These are phyloP conservation scores for Fusarium sp. DNA, from an alignment of 2,329 filamentous ascomycete genomes.

Conservation along the genomic window DNA sequence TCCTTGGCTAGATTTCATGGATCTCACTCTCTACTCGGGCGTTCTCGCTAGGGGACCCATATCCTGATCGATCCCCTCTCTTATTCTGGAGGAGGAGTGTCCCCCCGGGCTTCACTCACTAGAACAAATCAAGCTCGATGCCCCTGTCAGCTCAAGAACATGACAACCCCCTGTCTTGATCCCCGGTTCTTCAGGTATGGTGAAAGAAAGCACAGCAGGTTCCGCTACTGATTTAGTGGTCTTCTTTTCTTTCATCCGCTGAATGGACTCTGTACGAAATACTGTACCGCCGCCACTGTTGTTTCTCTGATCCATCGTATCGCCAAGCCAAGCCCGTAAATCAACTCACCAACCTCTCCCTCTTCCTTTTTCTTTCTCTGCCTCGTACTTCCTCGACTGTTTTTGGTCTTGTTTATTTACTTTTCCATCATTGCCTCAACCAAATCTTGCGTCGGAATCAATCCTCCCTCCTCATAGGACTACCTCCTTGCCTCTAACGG, in stretches of 20 bases:
- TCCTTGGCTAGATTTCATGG: background rate
- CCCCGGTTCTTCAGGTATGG: conserved; percentile 9
- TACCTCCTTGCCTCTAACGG: conserved; percentile 13
- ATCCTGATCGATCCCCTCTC: conserved; percentile 12
- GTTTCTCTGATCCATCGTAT: conserved; percentile 13
- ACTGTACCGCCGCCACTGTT: conserved; percentile 25
- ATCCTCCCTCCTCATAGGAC: background rate
- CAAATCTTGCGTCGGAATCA: conserved; percentile 9
- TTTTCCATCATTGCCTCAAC: conserved; percentile 15
- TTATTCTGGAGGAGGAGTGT: conserved; percentile 12
- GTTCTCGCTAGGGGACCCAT: conserved; percentile 2
- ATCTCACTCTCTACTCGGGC: background rate
- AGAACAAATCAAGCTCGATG: conserved; percentile 17
- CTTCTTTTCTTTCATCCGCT: background rate
- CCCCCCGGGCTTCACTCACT: background rate
- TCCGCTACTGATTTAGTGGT: background rate
- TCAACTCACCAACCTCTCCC: conserved; percentile 32
- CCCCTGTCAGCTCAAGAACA: conserved; percentile 11
- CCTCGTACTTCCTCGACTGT: background rate
- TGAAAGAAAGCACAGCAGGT: background rate
- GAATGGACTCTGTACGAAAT: conserved; percentile 15
- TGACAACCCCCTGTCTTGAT: conserved; percentile 19
- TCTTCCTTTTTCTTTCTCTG: background rate
- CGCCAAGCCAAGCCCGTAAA: conserved; percentile 24
- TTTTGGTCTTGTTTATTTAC: background rate